Conservation (phyloP, 805 yeast species). For the Cyberlindnera petersonii region DNA sequence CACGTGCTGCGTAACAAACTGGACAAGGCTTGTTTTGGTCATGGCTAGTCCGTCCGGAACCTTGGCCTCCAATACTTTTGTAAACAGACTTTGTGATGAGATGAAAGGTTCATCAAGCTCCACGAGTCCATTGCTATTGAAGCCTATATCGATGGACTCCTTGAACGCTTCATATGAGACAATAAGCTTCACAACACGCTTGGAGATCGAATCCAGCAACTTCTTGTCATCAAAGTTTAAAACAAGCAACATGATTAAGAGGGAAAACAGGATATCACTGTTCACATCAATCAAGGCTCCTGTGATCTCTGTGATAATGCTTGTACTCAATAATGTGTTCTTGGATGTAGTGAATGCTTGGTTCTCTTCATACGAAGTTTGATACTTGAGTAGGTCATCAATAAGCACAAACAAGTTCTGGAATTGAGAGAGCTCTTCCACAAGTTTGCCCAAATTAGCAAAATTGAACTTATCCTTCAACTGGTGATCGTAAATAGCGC, state of each 20-base stretch:
- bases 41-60: conserved; percentile 19
- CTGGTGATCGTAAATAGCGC: conserved; percentile 36
- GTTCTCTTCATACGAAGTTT: conserved; percentile 8
- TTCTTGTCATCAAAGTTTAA: conserved; percentile 35
- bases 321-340: conserved; percentile 22
- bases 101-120: conserved; percentile 23
- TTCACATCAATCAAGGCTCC: conserved; percentile 29
- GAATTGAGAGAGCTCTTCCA: conserved; percentile 37
- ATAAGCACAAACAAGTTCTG: conserved; percentile 35
- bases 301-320: conserved; percentile 27
- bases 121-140: conserved; percentile 13
- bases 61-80: conserved; percentile 8
- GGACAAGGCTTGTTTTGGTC: conserved; percentile 9
- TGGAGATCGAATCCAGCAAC: conserved; percentile 15
- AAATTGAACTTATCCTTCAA: conserved; percentile 41
- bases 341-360: conserved; percentile 13
- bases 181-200: conserved; percentile 17
- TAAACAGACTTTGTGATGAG: conserved; percentile 13
- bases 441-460: conserved; percentile 34
- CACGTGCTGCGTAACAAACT: conserved; percentile 13
- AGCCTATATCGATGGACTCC: conserved; percentile 15
- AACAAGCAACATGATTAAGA: conserved; percentile 33
- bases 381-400: conserved; percentile 34
- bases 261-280: conserved; percentile 30
- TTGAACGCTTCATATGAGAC: conserved; percentile 20